Conservation (phyloP, 2,329 filamentous ascomycete species). For the Periglandula ipomoeae region DNA sequence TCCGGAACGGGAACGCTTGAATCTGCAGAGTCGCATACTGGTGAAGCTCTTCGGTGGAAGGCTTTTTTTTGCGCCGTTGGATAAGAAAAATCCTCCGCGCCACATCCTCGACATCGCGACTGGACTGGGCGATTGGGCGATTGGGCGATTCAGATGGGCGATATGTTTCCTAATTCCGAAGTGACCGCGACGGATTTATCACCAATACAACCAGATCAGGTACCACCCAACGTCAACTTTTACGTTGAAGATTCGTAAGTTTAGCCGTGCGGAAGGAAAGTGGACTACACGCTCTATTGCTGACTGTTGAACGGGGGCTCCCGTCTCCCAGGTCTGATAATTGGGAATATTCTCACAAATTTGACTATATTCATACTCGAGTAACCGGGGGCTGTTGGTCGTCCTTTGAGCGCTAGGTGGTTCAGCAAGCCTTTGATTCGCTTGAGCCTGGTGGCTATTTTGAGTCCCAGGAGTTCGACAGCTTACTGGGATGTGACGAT, state of each 20-base stretch:
- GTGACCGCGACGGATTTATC: conserved; percentile 59
- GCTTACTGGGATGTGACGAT: conserved; percentile 33
- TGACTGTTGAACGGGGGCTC: too few species aligned
- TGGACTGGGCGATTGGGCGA: conserved; percentile 40
- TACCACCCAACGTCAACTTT: conserved; percentile 67
- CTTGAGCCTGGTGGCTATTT: conserved; percentile 45
- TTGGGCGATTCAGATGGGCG: conserved; percentile 61
- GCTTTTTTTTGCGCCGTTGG: conserved; percentile 35
- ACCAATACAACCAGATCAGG: conserved; percentile 54
- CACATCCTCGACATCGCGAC: conserved; percentile 35
- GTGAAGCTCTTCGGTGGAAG: conserved; percentile 28
- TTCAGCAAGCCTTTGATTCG: conserved; percentile 40
- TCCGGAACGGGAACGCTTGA: conserved; percentile 31
- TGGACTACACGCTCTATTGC: too few species aligned
- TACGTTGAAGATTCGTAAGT: conserved; percentile 55
- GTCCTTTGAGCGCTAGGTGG: conserved; percentile 37
- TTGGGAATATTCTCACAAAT: conserved; percentile 43
- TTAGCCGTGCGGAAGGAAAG: too few species aligned
- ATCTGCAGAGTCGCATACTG: conserved; percentile 29
- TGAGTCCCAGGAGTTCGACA: conserved; percentile 41
- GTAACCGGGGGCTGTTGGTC: conserved; percentile 40
- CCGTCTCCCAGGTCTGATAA: conserved; percentile 30
- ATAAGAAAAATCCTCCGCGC: conserved; percentile 23
- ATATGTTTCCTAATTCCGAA: conserved; percentile 47
- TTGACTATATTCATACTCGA: conserved; percentile 47